phyloP scores from a whole-genome alignment of 768 basidiomycete genomes.

The Steccherinum ochraceum region DNA sequence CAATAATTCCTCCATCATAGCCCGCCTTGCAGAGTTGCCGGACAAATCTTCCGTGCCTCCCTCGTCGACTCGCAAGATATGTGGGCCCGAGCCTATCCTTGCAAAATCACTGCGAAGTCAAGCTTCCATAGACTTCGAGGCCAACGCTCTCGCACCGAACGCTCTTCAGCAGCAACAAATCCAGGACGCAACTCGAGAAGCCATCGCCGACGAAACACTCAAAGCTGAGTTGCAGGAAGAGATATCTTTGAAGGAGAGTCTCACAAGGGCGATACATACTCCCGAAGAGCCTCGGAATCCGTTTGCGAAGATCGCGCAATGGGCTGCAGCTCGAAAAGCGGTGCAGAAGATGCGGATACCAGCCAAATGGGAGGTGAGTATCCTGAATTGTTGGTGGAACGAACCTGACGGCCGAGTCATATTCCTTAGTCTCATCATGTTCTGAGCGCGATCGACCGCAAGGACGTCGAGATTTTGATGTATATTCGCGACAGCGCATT shows the following conservation, averaged over 20 bases:
- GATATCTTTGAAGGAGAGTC: too few relatives aligned
- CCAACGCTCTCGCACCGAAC: slow-evolving; percentile 28
- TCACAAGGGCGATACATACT: too few relatives aligned
- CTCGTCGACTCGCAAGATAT: neutral
- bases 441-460: slow-evolving; percentile 77
- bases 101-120: neutral
- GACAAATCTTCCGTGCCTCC: neutral
- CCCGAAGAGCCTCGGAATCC: neutral
- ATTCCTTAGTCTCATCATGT: slow-evolving; percentile 63
- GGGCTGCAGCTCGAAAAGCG: slow-evolving; percentile 1
- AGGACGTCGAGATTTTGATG: slow-evolving; percentile 79
- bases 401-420: too few relatives aligned
- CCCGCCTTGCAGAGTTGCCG: slow-evolving; percentile 12
- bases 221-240: too few relatives aligned
- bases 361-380: slow-evolving; percentile 42
- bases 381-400: too few relatives aligned
- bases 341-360: slow-evolving; percentile 31
- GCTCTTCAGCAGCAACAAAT: neutral
- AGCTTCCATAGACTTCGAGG: slow-evolving; percentile 74
- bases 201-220: too few relatives aligned
- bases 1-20: slow-evolving; percentile 43
- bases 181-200: too few relatives aligned
- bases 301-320: neutral
- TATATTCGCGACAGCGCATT: slow-evolving; percentile 78
- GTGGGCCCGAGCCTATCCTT: neutral